A percentile compares a stretch with the other conserved stretches of the same genome.
phyloP scores from a whole-genome alignment of 768 basidiomycete genomes.

The Kwoniella pini region DNA sequence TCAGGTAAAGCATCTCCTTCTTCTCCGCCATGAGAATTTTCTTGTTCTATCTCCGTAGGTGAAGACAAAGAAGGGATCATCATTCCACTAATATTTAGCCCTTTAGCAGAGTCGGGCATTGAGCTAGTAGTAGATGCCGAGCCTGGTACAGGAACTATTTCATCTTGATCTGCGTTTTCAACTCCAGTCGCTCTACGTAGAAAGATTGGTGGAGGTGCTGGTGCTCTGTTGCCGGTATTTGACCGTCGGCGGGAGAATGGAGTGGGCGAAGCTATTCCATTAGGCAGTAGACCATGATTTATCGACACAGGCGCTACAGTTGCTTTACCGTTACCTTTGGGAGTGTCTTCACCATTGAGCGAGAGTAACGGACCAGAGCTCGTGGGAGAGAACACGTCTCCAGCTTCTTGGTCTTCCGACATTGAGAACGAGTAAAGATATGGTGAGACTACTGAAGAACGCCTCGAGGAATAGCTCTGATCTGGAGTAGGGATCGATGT shows the following conservation, averaged over 20 bases:
- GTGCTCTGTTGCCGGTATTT: slow-evolving; percentile 25
- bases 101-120: slow-evolving; percentile 5
- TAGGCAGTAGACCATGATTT: neutral
- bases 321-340: slow-evolving; percentile 2
- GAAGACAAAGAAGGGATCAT: slow-evolving; percentile 5
- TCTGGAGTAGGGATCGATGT: slow-evolving; percentile 26
- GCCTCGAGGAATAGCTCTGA: slow-evolving; percentile 19
- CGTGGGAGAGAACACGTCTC: slow-evolving; percentile 9
- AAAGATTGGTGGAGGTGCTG: slow-evolving; percentile 39
- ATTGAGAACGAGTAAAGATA: neutral
- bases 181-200: slow-evolving; percentile 35
- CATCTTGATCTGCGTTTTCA: neutral
- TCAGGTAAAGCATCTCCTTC: slow-evolving; percentile 23
- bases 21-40: slow-evolving; percentile 1
- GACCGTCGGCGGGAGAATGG: slow-evolving; percentile 15
- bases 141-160: slow-evolving; percentile 8
- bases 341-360: neutral
- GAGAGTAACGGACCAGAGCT: neutral
- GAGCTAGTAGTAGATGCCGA: slow-evolving; percentile 12
- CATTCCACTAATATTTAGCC: slow-evolving; percentile 28
- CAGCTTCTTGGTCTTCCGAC: slow-evolving; percentile 2
- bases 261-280: slow-evolving; percentile 15
- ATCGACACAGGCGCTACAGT: neutral
- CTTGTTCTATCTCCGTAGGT: slow-evolving; percentile 9
- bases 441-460: slow-evolving; percentile 17